A percentile compares a stretch with the other conserved stretches of the same genome.
Evolutionary conservation across 345 rosid genomes (phyloP).

Genomic region (Ceriops decandra): DNA sequence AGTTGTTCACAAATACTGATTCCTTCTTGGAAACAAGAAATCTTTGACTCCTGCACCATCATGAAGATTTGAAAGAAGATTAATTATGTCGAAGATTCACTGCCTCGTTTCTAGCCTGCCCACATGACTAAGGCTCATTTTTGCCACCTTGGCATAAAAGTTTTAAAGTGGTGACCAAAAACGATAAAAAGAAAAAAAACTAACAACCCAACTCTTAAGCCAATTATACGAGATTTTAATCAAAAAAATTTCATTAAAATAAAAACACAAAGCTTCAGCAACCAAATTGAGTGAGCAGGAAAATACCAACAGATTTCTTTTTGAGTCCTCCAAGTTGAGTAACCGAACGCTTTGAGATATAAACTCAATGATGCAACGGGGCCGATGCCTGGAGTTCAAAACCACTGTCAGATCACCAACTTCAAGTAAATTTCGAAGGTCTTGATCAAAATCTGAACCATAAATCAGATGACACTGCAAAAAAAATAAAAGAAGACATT

Average conservation of each 20-base stretch:
- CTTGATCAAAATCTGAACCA: conserved; percentile 65
- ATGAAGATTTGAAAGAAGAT: not conserved
- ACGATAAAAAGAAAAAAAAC: not conserved
- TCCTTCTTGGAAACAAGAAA: conserved; percentile 79
- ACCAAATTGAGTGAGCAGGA: conserved; percentile 14
- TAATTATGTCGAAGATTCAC: not conserved
- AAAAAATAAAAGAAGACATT: conserved; percentile 47
- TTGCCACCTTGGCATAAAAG: not conserved
- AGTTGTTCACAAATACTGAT: conserved; percentile 82
- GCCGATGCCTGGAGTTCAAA: conserved; percentile 70
- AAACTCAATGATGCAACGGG: conserved; percentile 72
- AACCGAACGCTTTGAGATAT: conserved; percentile 63
- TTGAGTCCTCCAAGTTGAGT: conserved; percentile 57
- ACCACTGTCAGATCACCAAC: conserved; percentile 68
- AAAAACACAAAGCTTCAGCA: not conserved
- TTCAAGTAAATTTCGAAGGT: conserved; percentile 59
- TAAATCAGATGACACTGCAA: conserved; percentile 77
- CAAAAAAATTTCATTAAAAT: not conserved
- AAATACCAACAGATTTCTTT: conserved; percentile 60
- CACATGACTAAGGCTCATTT: not conserved
- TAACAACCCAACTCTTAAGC: not conserved
- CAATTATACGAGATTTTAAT: not conserved
- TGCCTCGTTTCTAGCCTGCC: not conserved
- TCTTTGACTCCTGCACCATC: conserved; percentile 60
- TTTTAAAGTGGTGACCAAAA: not conserved